These are phyloP conservation scores for Cutaneotrichosporon sp. DNA, from an alignment of 1,284 basidiomycete species.

Conservation along the genomic window DNA sequence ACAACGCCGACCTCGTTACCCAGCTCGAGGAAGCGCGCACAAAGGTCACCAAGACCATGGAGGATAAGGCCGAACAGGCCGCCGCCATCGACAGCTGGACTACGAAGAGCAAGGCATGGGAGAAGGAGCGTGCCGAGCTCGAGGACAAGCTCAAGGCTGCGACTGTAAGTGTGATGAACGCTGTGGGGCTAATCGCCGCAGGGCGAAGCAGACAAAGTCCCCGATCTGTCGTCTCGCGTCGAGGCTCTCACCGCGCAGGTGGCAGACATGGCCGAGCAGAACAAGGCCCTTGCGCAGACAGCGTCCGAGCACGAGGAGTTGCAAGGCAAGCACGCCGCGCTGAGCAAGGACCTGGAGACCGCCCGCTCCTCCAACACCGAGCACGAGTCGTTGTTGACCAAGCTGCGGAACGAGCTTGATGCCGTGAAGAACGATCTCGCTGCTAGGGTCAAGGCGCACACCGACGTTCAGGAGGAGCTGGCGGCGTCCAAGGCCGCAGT, in stretches of 20 bases:
- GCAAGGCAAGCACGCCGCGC: slow-evolving; percentile 11
- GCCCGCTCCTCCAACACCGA: neutral
- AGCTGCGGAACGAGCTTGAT: slow-evolving; percentile 12
- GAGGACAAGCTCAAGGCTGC: slow-evolving; percentile 24
- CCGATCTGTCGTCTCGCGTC: slow-evolving; percentile 1
- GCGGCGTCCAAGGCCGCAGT: neutral
- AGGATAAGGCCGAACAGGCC: slow-evolving; percentile 42
- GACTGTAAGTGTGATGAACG: slow-evolving; percentile 15
- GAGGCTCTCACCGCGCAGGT: slow-evolving; percentile 6
- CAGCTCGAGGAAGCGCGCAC: slow-evolving; percentile 47
- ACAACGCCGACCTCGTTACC: slow-evolving; percentile 44
- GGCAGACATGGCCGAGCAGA: neutral
- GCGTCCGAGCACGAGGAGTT: slow-evolving; percentile 22
- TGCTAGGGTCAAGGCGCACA: neutral
- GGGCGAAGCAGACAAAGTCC: slow-evolving; percentile 9
- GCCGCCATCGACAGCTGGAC: slow-evolving; percentile 31
- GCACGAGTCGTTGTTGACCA: slow-evolving; percentile 11
- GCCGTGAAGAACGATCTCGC: neutral
- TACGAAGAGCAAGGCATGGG: slow-evolving; percentile 27
- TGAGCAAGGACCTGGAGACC: neutral
- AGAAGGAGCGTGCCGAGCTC: slow-evolving; percentile 24
- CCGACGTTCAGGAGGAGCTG: neutral
- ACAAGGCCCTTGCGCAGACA: slow-evolving; percentile 7
- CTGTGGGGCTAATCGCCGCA: slow-evolving; percentile 1
- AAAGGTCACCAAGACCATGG: slow-evolving; percentile 41